These are phyloP conservation scores for Actinomortierella wolfii DNA, from an alignment of 371 early-diverging fungal genomes.

Conservation along the genomic window DNA sequence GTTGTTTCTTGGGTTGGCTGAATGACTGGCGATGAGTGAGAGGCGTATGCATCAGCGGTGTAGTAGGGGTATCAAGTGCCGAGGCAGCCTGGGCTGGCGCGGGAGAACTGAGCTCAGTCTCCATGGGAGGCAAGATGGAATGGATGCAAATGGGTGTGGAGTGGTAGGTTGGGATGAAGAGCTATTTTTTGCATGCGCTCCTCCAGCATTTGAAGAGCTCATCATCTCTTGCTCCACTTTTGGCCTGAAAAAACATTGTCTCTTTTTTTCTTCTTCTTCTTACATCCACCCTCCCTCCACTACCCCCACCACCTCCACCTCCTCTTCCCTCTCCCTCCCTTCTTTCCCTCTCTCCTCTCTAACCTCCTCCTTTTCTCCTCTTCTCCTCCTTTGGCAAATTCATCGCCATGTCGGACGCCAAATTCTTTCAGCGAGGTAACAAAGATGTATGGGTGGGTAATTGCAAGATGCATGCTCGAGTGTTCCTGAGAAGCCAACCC, in stretches of 20 bases:
- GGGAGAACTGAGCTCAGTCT: no score
- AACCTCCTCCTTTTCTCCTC: background rate
- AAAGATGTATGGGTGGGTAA: background rate
- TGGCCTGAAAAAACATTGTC: background rate
- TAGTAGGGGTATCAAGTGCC: no score
- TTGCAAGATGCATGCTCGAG: background rate
- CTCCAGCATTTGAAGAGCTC: background rate
- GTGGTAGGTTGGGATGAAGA: no score
- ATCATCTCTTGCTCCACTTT: no score
- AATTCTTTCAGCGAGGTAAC: slow-evolving; percentile 83
- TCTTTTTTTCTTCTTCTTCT: slow-evolving; percentile 1
- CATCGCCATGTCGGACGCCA: slow-evolving; percentile 72
- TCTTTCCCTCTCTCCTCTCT: background rate
- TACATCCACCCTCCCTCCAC: background rate
- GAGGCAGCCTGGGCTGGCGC: no score
- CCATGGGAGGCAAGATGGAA: no score
- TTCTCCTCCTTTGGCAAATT: no score
- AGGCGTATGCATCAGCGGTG: no score
- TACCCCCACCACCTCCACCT: background rate
- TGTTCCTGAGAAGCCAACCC: no score
- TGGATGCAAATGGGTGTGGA: no score
- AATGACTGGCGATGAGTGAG: background rate
- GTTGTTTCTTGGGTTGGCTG: background rate
- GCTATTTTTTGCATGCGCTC: no score
- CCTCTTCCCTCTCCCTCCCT: background rate